phyloP scores from a whole-genome alignment of 148 eudicot species.

The Oxyria digyna region DNA sequence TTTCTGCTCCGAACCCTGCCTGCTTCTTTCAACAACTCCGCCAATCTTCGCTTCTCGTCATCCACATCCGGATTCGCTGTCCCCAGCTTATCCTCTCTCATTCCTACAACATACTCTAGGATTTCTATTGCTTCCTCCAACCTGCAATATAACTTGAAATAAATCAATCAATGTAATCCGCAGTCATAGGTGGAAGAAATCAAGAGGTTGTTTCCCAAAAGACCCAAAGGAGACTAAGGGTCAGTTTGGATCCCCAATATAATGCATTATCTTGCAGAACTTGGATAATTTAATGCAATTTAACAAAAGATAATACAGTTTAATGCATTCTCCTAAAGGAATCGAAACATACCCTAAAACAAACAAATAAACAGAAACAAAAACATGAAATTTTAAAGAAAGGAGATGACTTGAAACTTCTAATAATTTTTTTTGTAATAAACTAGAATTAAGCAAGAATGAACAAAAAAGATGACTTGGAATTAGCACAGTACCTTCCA shows the following conservation, averaged over 20 bases:
- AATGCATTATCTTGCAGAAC: no score
- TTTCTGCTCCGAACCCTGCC: conserved; percentile 66
- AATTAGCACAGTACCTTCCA: conserved; percentile 54
- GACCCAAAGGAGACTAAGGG: no score
- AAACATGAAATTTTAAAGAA: no score
- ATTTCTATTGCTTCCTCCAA: conserved; percentile 83
- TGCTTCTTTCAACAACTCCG: conserved; percentile 71
- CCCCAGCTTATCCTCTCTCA: conserved; percentile 98
- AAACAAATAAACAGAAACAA: no score
- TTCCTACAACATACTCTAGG: conserved; percentile 69
- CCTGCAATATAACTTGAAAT: conserved; percentile 21
- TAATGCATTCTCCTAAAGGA: no score
- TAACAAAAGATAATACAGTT: no score
- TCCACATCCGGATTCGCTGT: conserved; percentile 93
- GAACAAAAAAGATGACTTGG: background rate
- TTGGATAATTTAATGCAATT: no score
- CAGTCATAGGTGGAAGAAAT: no score
- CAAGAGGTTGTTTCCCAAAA: no score
- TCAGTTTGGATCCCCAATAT: no score
- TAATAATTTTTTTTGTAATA: background rate
- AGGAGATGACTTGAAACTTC: background rate
- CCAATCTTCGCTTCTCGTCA: conserved; percentile 86
- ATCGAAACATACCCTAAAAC: no score
- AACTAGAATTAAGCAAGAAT: background rate
- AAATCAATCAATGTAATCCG: background rate